Evolutionary conservation across 805 yeast genomes (phyloP).

Genomic region (Candida succiphila): DNA sequence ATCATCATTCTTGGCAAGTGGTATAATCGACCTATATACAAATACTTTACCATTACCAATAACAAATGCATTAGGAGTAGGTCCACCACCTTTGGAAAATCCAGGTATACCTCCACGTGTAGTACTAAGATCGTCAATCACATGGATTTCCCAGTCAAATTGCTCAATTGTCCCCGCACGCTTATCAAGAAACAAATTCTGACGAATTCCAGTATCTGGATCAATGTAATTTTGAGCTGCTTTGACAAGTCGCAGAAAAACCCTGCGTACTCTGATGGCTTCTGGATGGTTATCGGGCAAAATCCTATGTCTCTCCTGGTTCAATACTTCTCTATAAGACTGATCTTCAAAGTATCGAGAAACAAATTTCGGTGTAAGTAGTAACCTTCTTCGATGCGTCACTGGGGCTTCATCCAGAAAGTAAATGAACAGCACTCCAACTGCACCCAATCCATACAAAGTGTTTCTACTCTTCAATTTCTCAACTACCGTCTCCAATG

Average conservation of each 20-base stretch:
- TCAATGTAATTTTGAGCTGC: slow-evolving; percentile 37
- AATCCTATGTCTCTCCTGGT: slow-evolving; percentile 40
- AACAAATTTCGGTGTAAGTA: slow-evolving; percentile 58
- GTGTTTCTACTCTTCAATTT: slow-evolving; percentile 1
- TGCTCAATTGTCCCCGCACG: slow-evolving; percentile 16
- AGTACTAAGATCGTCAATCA: slow-evolving; percentile 53
- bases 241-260: slow-evolving; percentile 57
- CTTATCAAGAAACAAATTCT: slow-evolving; percentile 15
- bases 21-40: slow-evolving; percentile 70
- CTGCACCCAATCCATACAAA: slow-evolving; percentile 20
- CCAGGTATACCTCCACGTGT: too few relatives aligned
- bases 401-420: slow-evolving; percentile 75
- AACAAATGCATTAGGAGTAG: slow-evolving; percentile 96
- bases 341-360: slow-evolving; percentile 55
- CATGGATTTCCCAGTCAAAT: slow-evolving; percentile 69
- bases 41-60: slow-evolving; percentile 95
- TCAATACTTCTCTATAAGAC: slow-evolving; percentile 51
- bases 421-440: slow-evolving; percentile 32
- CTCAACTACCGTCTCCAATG: too few relatives aligned
- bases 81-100: too few relatives aligned
- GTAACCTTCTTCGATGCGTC: slow-evolving; percentile 59
- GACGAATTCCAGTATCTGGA: slow-evolving; percentile 19
- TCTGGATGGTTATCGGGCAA: slow-evolving; percentile 58
- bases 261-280: slow-evolving; percentile 39
- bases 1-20: slow-evolving; percentile 72